These are phyloP conservation scores for Tolypocladium inflatum DNA, from an alignment of 2,329 filamentous ascomycete species.

Conservation along the genomic window DNA sequence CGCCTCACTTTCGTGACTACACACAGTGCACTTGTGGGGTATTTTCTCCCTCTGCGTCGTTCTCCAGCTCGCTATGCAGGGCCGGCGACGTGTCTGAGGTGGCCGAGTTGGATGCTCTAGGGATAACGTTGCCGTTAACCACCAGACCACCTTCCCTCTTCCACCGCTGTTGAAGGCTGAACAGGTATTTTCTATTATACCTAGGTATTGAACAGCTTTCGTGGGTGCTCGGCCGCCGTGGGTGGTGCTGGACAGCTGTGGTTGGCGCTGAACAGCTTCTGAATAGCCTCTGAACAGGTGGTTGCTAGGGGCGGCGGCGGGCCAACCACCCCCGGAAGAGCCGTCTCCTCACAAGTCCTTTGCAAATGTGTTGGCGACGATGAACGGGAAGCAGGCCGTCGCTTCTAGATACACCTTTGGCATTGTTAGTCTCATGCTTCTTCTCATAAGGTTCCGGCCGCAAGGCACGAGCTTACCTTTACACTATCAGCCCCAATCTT, in stretches of 20 bases:
- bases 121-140: neutral
- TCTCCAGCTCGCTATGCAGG: neutral
- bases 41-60: neutral
- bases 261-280: neutral
- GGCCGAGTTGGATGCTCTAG: neutral
- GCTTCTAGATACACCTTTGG: conserved; percentile 53
- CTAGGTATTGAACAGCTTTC: neutral
- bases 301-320: neutral
- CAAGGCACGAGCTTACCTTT: conserved; percentile 50
- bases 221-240: neutral
- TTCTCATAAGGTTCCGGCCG: neutral
- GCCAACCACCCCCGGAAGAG: neutral
- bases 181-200: neutral
- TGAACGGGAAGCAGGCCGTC: conserved; percentile 55
- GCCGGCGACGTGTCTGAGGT: neutral
- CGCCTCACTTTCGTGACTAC: neutral
- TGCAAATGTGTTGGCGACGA: conserved; percentile 58
- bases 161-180: neutral
- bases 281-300: neutral
- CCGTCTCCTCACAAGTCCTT: conserved; percentile 29
- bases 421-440: neutral
- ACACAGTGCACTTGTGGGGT: neutral
- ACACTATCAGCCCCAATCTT: conserved; percentile 80
- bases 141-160: neutral
- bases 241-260: neutral